phyloP scores from a whole-genome alignment of 1,139 yeast species.

The Scheffersomyces segobiensis region DNA sequence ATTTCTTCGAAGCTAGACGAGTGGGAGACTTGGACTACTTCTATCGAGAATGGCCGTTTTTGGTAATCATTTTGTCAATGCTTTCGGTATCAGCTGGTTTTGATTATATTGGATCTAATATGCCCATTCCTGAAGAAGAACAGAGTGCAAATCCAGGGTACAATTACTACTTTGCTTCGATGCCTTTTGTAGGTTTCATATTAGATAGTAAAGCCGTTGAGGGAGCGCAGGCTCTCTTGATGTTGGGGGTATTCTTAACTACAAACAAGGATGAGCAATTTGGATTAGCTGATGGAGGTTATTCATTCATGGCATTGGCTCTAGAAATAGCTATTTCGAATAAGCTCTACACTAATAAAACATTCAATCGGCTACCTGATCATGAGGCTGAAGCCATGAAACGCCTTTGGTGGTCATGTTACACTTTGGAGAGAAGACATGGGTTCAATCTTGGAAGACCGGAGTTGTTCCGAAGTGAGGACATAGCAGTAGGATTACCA shows the following conservation, averaged over 20 bases:
- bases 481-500: slow-evolving; percentile 15
- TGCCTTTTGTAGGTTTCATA: slow-evolving; percentile 17
- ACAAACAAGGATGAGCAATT: slow-evolving; percentile 17
- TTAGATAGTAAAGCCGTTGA: slow-evolving; percentile 15
- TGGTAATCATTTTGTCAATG: slow-evolving; percentile 12
- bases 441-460: slow-evolving; percentile 17
- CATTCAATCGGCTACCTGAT: neutral
- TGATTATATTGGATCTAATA: slow-evolving; percentile 44
- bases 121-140: slow-evolving; percentile 25
- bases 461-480: slow-evolving; percentile 11
- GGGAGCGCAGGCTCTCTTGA: slow-evolving; percentile 14
- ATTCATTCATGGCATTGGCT: slow-evolving; percentile 15
- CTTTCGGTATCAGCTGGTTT: slow-evolving; percentile 17
- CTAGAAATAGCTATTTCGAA: slow-evolving; percentile 17
- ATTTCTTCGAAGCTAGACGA: neutral
- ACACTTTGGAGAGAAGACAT: slow-evolving; percentile 16
- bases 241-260: slow-evolving; percentile 18
- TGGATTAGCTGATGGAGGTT: slow-evolving; percentile 16
- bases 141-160: slow-evolving; percentile 19
- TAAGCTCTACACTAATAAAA: slow-evolving; percentile 9
- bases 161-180: slow-evolving; percentile 14
- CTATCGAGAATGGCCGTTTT: slow-evolving; percentile 12
- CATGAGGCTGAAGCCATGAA: slow-evolving; percentile 5
- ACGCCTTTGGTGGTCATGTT: slow-evolving; percentile 21
- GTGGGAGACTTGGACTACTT: slow-evolving; percentile 11